Conservation (phyloP, 2,329 filamentous ascomycete species). For the Huntiella omanensis region DNA sequence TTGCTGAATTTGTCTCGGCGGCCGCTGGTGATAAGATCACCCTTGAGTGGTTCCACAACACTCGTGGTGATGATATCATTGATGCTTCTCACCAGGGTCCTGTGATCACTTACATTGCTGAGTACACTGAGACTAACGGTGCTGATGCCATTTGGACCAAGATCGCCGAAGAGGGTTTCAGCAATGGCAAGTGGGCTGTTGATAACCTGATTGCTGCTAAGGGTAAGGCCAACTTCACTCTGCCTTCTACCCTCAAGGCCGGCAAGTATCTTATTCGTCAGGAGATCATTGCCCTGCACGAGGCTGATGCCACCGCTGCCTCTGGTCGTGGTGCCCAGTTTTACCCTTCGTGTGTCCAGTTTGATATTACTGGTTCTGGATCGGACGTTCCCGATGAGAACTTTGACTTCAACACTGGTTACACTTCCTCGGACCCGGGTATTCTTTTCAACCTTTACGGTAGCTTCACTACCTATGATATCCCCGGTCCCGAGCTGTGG, state of each 20-base stretch:
- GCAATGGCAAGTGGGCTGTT: constrained; percentile 12
- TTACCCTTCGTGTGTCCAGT: constrained; percentile 25
- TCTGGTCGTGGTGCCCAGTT: constrained; percentile 25
- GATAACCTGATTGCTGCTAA: constrained; percentile 21
- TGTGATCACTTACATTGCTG: constrained; percentile 32
- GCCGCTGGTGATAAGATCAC: constrained; percentile 27
- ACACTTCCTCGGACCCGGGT: constrained; percentile 21
- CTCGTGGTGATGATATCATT: constrained; percentile 31
- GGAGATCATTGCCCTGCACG: constrained; percentile 30
- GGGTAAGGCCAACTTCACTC: constrained; percentile 27
- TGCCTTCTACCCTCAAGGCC: constrained; percentile 26
- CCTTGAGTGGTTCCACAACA: constrained; percentile 34
- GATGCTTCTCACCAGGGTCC: constrained; percentile 32
- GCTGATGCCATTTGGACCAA: constrained; percentile 33
- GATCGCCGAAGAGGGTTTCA: constrained; percentile 20
- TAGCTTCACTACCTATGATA: constrained; percentile 21
- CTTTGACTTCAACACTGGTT: constrained; percentile 21
- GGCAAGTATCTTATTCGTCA: constrained; percentile 30
- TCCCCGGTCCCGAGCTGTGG: constrained; percentile 14
- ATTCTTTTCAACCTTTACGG: constrained; percentile 25
- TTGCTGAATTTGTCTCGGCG: constrained; percentile 22
- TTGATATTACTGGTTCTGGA: constrained; percentile 21
- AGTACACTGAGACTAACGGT: constrained; percentile 23
- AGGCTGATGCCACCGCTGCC: constrained; percentile 16
- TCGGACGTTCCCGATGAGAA: constrained; percentile 20